Evolutionary conservation across 2,329 filamentous ascomycete genomes (phyloP), one percentile per base, ranked within the genome.

Genomic region (Alternaria sp.): DNA sequence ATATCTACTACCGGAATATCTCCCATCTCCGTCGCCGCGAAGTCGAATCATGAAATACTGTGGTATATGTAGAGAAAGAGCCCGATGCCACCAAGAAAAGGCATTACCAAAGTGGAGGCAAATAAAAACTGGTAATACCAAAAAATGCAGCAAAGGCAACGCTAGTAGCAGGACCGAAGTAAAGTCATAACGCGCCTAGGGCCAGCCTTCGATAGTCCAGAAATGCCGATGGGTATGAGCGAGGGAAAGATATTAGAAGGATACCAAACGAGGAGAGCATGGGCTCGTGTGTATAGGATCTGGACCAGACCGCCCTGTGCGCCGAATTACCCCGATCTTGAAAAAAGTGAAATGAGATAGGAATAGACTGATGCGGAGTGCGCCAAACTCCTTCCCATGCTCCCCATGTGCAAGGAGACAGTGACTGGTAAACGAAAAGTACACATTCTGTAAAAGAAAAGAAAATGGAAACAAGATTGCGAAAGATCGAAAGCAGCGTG

Each of bases 191-290:
- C 63, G 64, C 69, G 64, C 66, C 69, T 72, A 72, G 73, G 73
- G 74, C 75, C 76, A 77, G 76, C 76, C 76, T 74, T 70, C 67
- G 72, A 62, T 60, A 68, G 64, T 72, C 71, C 71, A 73, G 65
- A 62, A 71, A 68, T 73, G 61, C 58, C 62, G 69, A 66, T 68
- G 73, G 73, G 73, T 76, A 76, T 76, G 72, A 71, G 66, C 66
- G 67, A 71, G 65, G 70, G 66, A 72, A 70, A 71, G 63, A 67
- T 76, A 75, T 76, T 75, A 76, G 72, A 64, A 71, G 65, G 67
- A 70, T 69, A 66, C 67, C 67, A 65, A 64, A 65, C 52, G 61
- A 66, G 54, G 60, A 66, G 70, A 76, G 73, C 72, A 66, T 67
- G 70, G 70, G 74, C 74, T 72, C 72, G 60, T 61, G 63, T 65